Evolutionary conservation across 495 filamentous ascomycete species (phyloP), one percentile per base, ranked within the genome.

Genomic region (Talaromyces adpressus): DNA sequence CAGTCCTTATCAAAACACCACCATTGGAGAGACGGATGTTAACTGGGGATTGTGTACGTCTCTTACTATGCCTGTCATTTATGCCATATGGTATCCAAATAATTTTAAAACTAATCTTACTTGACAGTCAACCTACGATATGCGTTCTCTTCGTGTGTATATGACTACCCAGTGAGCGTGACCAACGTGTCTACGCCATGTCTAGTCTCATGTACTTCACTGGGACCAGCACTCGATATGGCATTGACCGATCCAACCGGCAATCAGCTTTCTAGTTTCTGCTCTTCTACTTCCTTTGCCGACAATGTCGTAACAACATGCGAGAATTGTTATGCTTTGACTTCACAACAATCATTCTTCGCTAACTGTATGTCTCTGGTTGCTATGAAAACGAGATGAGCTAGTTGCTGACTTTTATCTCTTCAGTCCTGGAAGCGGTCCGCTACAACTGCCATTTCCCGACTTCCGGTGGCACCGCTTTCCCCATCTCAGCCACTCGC

Each of bases 41-140:
- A 74, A 81, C 67, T 88, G 83, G 84, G 85, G 73, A 22, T 72
- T 89, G 20, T 89, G 84, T 86, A 77, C 70, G 83, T 65, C 34
- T 41, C 57, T 11, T 5, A 29, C n/a, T 20, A 6, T 36, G 20
- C 8, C 9, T 56, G 9, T 30, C 11, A n/a, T 57, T 32, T 3
- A 32, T 29, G 6, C 9, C 1, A 27, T 1, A 58, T 18, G 30
- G 3, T 20, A 0, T 25, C 23, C 56, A 58, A 8, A 9, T 34
- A 8, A 16, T 0, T 29, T 12, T 11, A 3, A 22, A 52, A 20
- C 56, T 47, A 49, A n/a, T 20, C 12, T 25, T 51, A 9, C 39
- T 27, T 30, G 1, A 12, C 62, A 84, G 81, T 75, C 63, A 84
- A 84, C 56, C 71, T 84, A 58, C 79, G 81, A 57, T 84, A 74